Conservation (phyloP, 164 flowering plant species). For the Vitis rupestris region DNA sequence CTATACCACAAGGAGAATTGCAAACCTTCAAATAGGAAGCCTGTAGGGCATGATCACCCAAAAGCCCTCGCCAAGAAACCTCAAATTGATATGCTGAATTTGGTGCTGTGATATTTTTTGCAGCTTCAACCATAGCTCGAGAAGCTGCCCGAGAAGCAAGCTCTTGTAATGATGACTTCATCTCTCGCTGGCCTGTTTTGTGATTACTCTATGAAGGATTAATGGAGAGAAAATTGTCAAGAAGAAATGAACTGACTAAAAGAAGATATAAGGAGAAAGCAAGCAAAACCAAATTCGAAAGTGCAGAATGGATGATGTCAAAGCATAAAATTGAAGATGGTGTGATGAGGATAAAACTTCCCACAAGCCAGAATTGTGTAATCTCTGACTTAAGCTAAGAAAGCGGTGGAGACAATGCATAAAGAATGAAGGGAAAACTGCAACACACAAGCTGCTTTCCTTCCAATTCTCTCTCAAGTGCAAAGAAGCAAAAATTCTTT, state of each 20-base stretch:
- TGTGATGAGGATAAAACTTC: no score
- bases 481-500: no score
- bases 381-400: no score
- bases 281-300: no score
- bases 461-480: no score
- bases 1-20: neutral
- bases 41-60: constrained; percentile 69
- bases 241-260: neutral
- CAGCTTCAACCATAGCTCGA: constrained; percentile 64
- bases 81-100: constrained; percentile 92
- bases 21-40: constrained; percentile 73
- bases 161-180: constrained; percentile 64
- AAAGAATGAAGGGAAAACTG: no score
- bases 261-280: neutral
- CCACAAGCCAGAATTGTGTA: no score
- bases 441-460: no score
- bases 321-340: no score
- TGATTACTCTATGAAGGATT: constrained; percentile 31
- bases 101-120: constrained; percentile 67
- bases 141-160: constrained; percentile 90
- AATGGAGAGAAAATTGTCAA: neutral
- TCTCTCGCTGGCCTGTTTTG: constrained; percentile 34
- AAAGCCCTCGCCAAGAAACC: constrained; percentile 78
- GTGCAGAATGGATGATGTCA: no score
- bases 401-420: no score